Evolutionary conservation across 352 stramenopile genomes (phyloP), one percentile per base, ranked within the genome.

Genomic region (Globisporangium emineosum): DNA sequence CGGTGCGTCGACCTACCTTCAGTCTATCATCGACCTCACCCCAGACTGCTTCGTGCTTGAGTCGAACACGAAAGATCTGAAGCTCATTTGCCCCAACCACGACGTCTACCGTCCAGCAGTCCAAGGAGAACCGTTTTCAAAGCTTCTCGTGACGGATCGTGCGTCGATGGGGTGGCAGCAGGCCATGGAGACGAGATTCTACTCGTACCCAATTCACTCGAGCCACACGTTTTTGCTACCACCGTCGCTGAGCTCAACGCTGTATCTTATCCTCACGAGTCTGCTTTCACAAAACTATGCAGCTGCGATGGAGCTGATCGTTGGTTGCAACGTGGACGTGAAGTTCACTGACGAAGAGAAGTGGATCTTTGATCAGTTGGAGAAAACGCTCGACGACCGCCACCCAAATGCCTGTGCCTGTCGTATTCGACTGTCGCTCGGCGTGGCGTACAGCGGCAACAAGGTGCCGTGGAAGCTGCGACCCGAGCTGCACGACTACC

Each of bases 261-360:
- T 99, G 27, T 99, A 99, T 76, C 82, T 99, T 35, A 98, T 99
- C 68, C 77, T 99, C 19, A 96, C 98, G 65, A 97, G 96, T 62
- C 90, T 99, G 68, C 96, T 99, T 12, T 92, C 90, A 6, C 88
- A 96, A 32, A 82, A 98, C 35, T 99, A 99, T 63, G 76, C 84
- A 19, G 86, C 96, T 47, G 97, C 98, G 2, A 99, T 97, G 79
- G 95, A 97, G 64, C 93, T 99, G 65, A 97, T 98, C 23, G 79
- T 97, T 42, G 95, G 83, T 12, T 99, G 96, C 80, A 98, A 99
- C 37, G 96, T 97, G 37, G 97, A 99, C 71, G 93, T 98, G 35
- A 84, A 83, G 40, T 96, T 99, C 47, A 98, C 84, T 3, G 81
- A 97, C 30, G 96, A 99, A 79, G 97, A 99, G 71, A 88, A 94